phyloP scores from a whole-genome alignment of 139 green algal genomes.

The Tetradesmus obliquus region DNA sequence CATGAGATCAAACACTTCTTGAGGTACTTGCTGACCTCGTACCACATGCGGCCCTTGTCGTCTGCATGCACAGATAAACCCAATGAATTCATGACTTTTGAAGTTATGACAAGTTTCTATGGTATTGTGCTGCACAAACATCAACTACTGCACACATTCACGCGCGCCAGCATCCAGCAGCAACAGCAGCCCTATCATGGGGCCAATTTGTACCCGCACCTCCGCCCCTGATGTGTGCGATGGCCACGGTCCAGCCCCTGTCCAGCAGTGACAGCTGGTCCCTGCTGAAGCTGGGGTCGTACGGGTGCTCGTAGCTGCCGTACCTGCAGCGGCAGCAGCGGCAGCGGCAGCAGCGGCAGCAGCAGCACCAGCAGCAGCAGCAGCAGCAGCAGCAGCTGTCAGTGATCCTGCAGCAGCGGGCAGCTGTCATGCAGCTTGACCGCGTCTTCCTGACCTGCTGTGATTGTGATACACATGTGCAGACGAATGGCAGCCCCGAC shows the following conservation, averaged over 20 bases:
- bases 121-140: too few species aligned
- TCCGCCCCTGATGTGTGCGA: conserved; percentile 56
- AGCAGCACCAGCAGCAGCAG: not conserved
- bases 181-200: not conserved
- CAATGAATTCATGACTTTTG: too few species aligned
- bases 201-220: not conserved
- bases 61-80: too few species aligned
- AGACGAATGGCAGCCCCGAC: too few species aligned
- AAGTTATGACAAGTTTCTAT: too few species aligned
- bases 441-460: too few species aligned
- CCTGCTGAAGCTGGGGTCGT: conserved; percentile 70
- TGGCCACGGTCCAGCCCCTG: conserved; percentile 73
- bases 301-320: conserved; percentile 67
- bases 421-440: not conserved
- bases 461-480: too few species aligned
- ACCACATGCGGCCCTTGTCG: conserved; percentile 58
- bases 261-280: conserved; percentile 79
- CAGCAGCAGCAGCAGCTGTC: not conserved
- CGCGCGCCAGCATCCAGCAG: not conserved
- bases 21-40: conserved; percentile 81
- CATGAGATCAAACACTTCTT: conserved; percentile 21
- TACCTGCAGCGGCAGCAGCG: not conserved
- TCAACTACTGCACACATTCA: too few species aligned
- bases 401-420: not conserved
- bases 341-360: not conserved